Base-by-base conservation (phyloP, 2,329 filamentous ascomycete genomes). In the Botryosphaeria dothidea region DNA sequence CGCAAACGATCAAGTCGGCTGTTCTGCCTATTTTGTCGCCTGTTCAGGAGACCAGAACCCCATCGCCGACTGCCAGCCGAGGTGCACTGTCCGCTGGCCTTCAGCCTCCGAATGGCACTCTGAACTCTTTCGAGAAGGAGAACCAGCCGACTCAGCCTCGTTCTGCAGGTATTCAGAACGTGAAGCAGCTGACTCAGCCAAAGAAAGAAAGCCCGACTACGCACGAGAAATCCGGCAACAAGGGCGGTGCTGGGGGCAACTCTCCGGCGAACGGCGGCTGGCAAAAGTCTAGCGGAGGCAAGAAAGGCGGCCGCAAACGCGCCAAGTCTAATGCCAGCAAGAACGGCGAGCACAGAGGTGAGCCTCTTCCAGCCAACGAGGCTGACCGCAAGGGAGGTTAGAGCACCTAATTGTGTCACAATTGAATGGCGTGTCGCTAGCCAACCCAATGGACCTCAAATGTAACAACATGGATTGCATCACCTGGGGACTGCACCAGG, bases 31-130 rank as follows among this genome's bases (percentile, higher is more conserved):
- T 83, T 23, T 81, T 93, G 2, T 93, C 91, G 0, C 91, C 91
- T 0, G 90, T 93, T 0, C 90, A 90, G 62, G 91, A 93, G 77
- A 85, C 86, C 5, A 83, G 85, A n/a, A 90, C 88, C 0, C 89
- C 90, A 2, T 92, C 90, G 1, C 90, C 90, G 1, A 90, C 84
- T 3, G 80, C 84, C 13, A 79, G 80, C 64, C 83, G 88, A 63
- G 87, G 83, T 54, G 78, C 83, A 7, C 13, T 45, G 19, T 72
- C 75, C 19, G 61, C 68, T 4, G 74, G 77, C 8, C 54, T 67
- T 21, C 54, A 45, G 13, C 23, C 52, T 5, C 66, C 56, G 36
- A 77, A 75, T 72, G 73, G 64, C 8, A 34, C 43, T 3, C 31
- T 21, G 46, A 45, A 25, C 25, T 31, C n/a, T 6, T 31, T 15